Evolutionary conservation across 176 grass and related monocot genomes (phyloP).

Genomic region (Thinopyrum elongatum): DNA sequence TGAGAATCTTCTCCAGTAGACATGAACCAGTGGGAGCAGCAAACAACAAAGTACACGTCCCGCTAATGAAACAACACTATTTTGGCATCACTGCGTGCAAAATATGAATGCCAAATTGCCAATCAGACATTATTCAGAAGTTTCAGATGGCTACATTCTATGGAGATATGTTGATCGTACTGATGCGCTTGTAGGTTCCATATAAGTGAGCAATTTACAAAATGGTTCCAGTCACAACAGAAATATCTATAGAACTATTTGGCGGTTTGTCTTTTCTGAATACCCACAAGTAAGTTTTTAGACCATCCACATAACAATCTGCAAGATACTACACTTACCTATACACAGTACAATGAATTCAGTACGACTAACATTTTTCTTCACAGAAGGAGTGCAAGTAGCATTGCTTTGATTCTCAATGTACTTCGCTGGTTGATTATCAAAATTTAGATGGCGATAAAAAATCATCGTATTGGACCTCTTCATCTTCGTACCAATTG

Average conservation of each 20-base stretch:
- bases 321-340: neutral
- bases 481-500: neutral
- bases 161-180: neutral
- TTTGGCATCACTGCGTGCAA: conserved; percentile 1
- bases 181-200: neutral
- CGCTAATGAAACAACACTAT: conserved; percentile 12
- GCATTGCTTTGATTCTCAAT: neutral
- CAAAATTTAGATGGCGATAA: neutral
- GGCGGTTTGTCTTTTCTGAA: neutral
- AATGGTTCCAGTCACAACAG: neutral
- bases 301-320: neutral
- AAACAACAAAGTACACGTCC: conserved; percentile 14
- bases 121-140: neutral
- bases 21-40: conserved; percentile 26
- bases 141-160: conserved; percentile 15
- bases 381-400: neutral
- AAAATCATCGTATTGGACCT: neutral
- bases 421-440: neutral
- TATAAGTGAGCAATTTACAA: neutral
- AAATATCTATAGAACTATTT: neutral
- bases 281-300: neutral
- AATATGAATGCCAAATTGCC: conserved; percentile 23
- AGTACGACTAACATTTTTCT: neutral
- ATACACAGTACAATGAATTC: neutral
- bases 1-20: conserved; percentile 29